phyloP scores from a whole-genome alignment of 345 rosid genomes.

The Limnanthes douglasii region DNA sequence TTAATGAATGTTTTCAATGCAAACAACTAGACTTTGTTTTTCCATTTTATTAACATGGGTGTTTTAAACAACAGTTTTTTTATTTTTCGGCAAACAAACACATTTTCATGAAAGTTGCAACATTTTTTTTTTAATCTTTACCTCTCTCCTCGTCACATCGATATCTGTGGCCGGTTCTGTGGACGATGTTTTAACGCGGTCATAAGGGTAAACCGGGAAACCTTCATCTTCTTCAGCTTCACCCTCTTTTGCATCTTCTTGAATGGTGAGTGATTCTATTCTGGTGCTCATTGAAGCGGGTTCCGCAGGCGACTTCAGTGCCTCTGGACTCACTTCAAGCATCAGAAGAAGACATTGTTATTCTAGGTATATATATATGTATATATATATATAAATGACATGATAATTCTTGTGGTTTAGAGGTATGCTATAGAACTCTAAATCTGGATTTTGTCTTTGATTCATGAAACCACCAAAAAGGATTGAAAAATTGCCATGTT shows the following conservation, averaged over 20 bases:
- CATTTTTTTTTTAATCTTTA: constrained; percentile 9
- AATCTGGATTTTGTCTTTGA: too few relatives aligned
- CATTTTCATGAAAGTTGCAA: background rate
- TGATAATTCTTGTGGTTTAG: too few relatives aligned
- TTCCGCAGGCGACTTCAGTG: constrained; percentile 31
- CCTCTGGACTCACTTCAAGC: constrained; percentile 38
- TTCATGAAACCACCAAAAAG: too few relatives aligned
- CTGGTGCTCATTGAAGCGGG: constrained; percentile 50
- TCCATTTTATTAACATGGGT: too few relatives aligned
- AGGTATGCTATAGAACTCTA: too few relatives aligned
- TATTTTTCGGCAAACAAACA: too few relatives aligned
- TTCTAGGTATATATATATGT: constrained; percentile 2
- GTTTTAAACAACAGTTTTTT: too few relatives aligned
- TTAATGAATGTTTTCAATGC: too few relatives aligned
- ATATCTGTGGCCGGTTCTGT: constrained; percentile 61
- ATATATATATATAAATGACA: too few relatives aligned
- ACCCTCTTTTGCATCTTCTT: constrained; percentile 83
- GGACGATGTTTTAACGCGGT: constrained; percentile 58
- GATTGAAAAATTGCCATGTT: too few relatives aligned
- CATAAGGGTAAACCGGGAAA: constrained; percentile 58
- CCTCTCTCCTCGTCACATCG: constrained; percentile 96
- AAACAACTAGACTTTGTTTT: too few relatives aligned
- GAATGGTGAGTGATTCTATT: constrained; percentile 66
- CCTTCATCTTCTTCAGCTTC: constrained; percentile 93
- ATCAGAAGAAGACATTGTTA: constrained; percentile 5